Evolutionary conservation across 805 yeast genomes (phyloP).

Genomic region (Myxozyma udenii): DNA sequence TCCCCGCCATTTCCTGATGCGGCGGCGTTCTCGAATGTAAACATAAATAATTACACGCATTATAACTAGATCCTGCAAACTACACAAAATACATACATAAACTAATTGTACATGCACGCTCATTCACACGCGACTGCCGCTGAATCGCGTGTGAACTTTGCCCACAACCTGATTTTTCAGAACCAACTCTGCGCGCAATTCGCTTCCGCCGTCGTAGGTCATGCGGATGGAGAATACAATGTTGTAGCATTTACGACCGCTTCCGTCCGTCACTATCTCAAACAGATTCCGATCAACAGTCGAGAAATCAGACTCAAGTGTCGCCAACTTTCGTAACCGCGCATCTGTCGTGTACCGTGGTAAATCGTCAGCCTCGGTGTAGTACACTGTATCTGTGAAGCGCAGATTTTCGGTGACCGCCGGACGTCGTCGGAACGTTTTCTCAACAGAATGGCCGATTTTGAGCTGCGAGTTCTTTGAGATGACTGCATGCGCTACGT

Average conservation of each 20-base stretch:
- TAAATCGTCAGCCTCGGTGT: slow-evolving; percentile 15
- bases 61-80: no score
- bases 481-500: slow-evolving; percentile 15
- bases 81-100: no score
- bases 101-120: no score
- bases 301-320: slow-evolving; percentile 17
- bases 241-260: slow-evolving; percentile 6
- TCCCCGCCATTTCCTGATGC: no score
- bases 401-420: slow-evolving; percentile 1
- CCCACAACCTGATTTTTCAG: slow-evolving; percentile 15
- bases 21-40: no score
- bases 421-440: slow-evolving; percentile 12
- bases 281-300: neutral
- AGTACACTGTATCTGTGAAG: slow-evolving; percentile 18
- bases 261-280: neutral
- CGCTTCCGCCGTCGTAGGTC: slow-evolving; percentile 25
- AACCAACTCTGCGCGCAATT: slow-evolving; percentile 20
- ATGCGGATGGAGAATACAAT: slow-evolving; percentile 15
- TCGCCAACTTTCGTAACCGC: slow-evolving; percentile 3
- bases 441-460: slow-evolving; percentile 8
- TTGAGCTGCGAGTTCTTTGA: slow-evolving; percentile 14
- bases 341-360: slow-evolving; percentile 13
- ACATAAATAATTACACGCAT: no score
- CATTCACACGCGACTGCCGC: no score
- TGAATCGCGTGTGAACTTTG: slow-evolving; percentile 15